Conservation (phyloP, 225 moss, liverwort and hornwort species). For the Pseudisothecium myosuroides region DNA sequence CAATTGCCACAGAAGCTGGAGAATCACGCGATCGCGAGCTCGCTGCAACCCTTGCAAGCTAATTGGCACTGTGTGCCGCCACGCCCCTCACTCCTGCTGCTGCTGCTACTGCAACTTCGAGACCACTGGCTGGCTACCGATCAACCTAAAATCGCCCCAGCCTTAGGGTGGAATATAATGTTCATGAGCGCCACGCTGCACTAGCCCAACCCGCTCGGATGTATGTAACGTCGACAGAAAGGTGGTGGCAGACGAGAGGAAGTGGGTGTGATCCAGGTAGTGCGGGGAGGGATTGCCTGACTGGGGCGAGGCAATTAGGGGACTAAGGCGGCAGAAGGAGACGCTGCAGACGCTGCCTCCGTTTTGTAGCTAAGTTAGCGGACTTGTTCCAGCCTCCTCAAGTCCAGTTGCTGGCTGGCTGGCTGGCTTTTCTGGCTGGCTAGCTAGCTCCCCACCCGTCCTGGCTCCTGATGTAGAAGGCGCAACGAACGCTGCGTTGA, state of each 20-base stretch:
- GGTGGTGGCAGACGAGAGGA: not conserved
- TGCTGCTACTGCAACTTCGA: not conserved
- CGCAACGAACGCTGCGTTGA: not conserved
- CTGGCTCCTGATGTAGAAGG: not conserved
- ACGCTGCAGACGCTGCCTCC: not conserved
- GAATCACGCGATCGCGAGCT: not conserved
- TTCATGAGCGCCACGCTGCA: slow-evolving; percentile 1
- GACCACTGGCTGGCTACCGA: not conserved
- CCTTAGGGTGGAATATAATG: not conserved
- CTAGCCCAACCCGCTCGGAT: not conserved
- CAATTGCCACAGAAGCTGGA: not conserved
- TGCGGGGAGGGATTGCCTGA: not conserved
- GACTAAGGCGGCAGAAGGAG: not conserved
- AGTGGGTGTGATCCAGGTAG: not conserved
- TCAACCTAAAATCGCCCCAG: slow-evolving; percentile 4
- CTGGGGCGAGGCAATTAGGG: not conserved
- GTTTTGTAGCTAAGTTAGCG: slow-evolving; percentile 8
- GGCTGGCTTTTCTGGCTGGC: not conserved
- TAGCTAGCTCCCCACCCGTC: not conserved
- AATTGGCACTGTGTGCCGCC: not conserved
- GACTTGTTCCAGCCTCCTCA: not conserved
- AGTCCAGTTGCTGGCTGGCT: not conserved
- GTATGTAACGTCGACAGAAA: not conserved
- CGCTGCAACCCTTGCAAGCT: not conserved
- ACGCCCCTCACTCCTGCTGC: not conserved